Evolutionary conservation across 2,329 filamentous ascomycete species (phyloP), one percentile per base, ranked within the genome.

Genomic region (Chaetomiaceae sp.): DNA sequence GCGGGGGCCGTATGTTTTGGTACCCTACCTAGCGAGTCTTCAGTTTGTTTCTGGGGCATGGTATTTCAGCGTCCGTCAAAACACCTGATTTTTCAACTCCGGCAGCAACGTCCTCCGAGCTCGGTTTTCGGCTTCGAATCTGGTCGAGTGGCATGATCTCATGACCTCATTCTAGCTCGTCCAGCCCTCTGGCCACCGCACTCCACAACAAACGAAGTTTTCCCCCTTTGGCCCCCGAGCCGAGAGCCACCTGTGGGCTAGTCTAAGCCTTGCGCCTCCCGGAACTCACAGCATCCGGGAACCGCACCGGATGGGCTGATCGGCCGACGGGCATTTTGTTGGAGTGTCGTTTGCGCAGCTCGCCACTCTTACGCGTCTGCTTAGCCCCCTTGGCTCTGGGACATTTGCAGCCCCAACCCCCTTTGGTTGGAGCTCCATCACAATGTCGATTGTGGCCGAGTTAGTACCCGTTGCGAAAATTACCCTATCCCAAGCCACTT

Each of bases 401-500:
- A n/a, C n/a, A n/a, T n/a, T n/a, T n/a, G n/a, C n/a, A n/a, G n/a
- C n/a, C n/a, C n/a, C n/a, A n/a, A n/a, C 35, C 18, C 42, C 38
- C 47, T 45, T 50, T 42, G 49, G 43, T 48, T 43, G 44, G 37
- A 45, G 47, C n/a, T n/a, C n/a, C 42, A 49, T 51, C 47, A 48
- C 46, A 43, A 72, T 72, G 70, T 71, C 69, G 45, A 69, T 72
- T 57, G 67, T 72, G 56, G 59, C 66, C 60, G 70, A 72, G 70
- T 72, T 63, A 59, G 64, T 60, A 53, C 47, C 29, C 11, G 6
- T 24, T n/a, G n/a, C n/a, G n/a, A n/a, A n/a, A n/a, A 24, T 24
- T 24, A 24, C 22, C 6, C n/a, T n/a, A 9, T 19, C 38, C 46
- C 18, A 22, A 30, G 24, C 37, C 11, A 19, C 37, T 35, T 34